phyloP scores from a whole-genome alignment of 2,329 filamentous ascomycete species.

The Colletotrichum sojae region DNA sequence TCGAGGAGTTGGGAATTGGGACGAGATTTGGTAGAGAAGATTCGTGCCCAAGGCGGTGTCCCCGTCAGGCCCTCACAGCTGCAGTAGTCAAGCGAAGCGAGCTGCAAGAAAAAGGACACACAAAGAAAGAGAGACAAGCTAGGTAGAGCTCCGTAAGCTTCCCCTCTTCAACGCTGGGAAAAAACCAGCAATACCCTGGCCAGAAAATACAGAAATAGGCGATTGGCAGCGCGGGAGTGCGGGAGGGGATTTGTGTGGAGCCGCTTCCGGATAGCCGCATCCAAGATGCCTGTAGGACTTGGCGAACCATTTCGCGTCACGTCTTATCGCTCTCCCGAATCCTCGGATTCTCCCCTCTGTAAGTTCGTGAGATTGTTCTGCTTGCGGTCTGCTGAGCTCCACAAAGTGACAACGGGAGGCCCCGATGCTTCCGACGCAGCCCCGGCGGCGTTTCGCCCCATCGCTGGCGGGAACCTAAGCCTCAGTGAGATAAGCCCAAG shows the following conservation, averaged over 20 bases:
- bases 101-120: neutral
- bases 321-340: neutral
- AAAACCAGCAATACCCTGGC: too few relatives aligned
- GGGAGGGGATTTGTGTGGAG: constrained; percentile 27
- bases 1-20: neutral
- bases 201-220: neutral
- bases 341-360: neutral
- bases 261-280: constrained; percentile 34
- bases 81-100: neutral
- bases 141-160: too few relatives aligned
- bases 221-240: neutral
- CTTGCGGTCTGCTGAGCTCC: too few relatives aligned
- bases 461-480: too few relatives aligned
- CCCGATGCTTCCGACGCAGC: too few relatives aligned
- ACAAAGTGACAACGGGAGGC: too few relatives aligned
- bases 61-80: neutral
- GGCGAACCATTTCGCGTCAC: constrained; percentile 3
- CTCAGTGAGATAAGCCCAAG: too few relatives aligned
- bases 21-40: neutral
- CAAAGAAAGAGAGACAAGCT: neutral
- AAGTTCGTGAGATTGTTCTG: too few relatives aligned
- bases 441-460: neutral
- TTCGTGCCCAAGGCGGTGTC: constrained; percentile 24
- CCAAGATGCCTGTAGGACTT: constrained; percentile 27
- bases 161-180: too few relatives aligned